phyloP scores from a whole-genome alignment of 1,139 yeast genomes.

The Scheffersomyces lignicola region DNA sequence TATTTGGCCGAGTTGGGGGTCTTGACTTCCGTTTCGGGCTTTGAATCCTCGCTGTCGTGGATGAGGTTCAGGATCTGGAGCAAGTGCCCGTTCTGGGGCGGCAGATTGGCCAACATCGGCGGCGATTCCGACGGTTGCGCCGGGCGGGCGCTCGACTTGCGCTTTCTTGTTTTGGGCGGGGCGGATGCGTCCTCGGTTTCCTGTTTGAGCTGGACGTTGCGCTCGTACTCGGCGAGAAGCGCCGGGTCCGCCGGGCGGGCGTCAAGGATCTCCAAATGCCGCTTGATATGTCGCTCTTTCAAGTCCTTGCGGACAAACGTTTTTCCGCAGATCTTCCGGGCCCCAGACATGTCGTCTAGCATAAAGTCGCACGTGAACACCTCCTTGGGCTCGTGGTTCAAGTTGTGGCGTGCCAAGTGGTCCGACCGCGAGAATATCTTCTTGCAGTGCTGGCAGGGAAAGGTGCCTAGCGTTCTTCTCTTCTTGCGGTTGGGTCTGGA shows the following conservation, averaged over 20 bases:
- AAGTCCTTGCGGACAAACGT: conserved; percentile 42
- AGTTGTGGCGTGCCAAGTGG: conserved; percentile 42
- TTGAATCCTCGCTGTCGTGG: conserved; percentile 10
- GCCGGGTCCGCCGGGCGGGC: conserved; percentile 1
- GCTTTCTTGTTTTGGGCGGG: too few relatives aligned
- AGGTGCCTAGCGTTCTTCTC: conserved; percentile 18
- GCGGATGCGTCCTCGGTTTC: neutral
- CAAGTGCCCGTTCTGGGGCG: conserved; percentile 4
- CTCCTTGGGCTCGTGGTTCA: conserved; percentile 40
- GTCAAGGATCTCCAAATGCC: conserved; percentile 25
- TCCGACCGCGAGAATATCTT: conserved; percentile 45
- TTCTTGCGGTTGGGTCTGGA: too few relatives aligned
- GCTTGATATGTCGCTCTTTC: conserved; percentile 36
- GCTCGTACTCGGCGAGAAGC: neutral
- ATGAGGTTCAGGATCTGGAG: conserved; percentile 21
- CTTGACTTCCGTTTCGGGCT: too few relatives aligned
- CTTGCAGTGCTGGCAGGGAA: conserved; percentile 30
- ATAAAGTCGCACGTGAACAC: conserved; percentile 32
- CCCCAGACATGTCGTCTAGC: conserved; percentile 27
- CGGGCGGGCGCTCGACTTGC: too few relatives aligned
- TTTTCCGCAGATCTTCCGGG: conserved; percentile 32
- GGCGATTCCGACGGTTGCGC: too few relatives aligned
- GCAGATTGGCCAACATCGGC: too few relatives aligned
- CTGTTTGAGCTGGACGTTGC: conserved; percentile 7
- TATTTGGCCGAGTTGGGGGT: too few relatives aligned